Evolutionary conservation across 257 asterid species (phyloP).

Genomic region (Nicotiana otophora): DNA sequence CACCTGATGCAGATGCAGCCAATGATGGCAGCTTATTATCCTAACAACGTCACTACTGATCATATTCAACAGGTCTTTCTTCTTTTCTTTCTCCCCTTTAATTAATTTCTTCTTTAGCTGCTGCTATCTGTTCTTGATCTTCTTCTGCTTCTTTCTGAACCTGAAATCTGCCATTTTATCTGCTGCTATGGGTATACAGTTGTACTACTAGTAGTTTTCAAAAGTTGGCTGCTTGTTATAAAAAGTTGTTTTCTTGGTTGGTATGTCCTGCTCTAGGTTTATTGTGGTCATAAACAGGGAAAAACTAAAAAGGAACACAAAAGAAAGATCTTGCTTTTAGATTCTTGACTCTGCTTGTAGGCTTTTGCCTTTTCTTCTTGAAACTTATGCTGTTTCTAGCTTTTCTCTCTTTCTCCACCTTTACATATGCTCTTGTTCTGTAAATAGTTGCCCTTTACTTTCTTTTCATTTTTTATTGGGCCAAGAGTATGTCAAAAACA

Average conservation of each 20-base stretch:
- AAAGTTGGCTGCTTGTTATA: neutral
- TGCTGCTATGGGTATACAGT: neutral
- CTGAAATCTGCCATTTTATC: neutral
- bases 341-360: neutral
- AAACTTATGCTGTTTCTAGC: neutral
- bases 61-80: constrained; percentile 88
- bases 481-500: too few species aligned
- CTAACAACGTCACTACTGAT: constrained; percentile 95
- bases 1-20: constrained; percentile 99
- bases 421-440: too few species aligned
- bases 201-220: neutral
- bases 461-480: too few species aligned
- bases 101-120: neutral
- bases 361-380: neutral
- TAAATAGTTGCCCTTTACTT: too few species aligned
- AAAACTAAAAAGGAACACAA: too few species aligned
- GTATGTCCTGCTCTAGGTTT: neutral
- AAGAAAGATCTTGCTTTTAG: neutral
- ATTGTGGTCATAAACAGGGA: neutral
- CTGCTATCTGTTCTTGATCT: neutral
- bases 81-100: neutral
- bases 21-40: constrained; percentile 98
- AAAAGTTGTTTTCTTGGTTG: neutral
- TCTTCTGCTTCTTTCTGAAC: neutral
- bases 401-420: neutral